phyloP scores from a whole-genome alignment of 495 filamentous ascomycete genomes.

The Aspergillus kassunensis region DNA sequence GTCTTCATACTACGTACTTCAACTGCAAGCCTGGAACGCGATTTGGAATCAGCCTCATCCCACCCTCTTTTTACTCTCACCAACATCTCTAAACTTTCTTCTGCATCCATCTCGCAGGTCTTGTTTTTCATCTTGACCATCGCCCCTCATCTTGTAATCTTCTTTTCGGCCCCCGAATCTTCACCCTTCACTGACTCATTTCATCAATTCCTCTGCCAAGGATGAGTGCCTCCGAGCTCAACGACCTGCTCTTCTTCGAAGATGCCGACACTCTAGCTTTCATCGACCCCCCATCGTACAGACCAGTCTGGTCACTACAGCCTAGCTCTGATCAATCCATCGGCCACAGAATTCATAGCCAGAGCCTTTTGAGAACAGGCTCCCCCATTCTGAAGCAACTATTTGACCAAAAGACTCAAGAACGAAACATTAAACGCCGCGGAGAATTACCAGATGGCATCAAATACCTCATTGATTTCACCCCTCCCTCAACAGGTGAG shows the following conservation, averaged over 20 bases:
- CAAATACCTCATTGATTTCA: constrained; percentile 59
- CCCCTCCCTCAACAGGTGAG: constrained; percentile 54
- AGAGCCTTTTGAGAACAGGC: constrained; percentile 40
- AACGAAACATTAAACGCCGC: constrained; percentile 27
- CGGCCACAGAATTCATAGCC: constrained; percentile 42
- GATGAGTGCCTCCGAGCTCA: constrained; percentile 4
- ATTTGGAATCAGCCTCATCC: not conserved
- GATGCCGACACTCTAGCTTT: constrained; percentile 52
- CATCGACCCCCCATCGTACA: constrained; percentile 43
- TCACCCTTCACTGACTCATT: no score
- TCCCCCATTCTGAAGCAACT: constrained; percentile 48
- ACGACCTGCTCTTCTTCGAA: constrained; percentile 24
- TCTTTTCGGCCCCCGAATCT: not conserved
- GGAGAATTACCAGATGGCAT: constrained; percentile 36
- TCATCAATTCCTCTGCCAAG: not conserved
- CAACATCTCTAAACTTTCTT: not conserved
- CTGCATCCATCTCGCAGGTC: not conserved
- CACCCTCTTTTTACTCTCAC: not conserved
- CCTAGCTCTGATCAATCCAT: constrained; percentile 14
- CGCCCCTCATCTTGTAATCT: no score
- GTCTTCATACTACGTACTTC: no score
- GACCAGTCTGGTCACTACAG: constrained; percentile 19
- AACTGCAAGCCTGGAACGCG: no score
- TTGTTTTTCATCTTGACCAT: not conserved
- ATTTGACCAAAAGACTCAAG: constrained; percentile 37